A percentile compares a stretch with the other conserved stretches of the same genome.
Conservation (phyloP, 2,329 filamentous ascomycete genomes). For the Penicillium corylophilum region DNA sequence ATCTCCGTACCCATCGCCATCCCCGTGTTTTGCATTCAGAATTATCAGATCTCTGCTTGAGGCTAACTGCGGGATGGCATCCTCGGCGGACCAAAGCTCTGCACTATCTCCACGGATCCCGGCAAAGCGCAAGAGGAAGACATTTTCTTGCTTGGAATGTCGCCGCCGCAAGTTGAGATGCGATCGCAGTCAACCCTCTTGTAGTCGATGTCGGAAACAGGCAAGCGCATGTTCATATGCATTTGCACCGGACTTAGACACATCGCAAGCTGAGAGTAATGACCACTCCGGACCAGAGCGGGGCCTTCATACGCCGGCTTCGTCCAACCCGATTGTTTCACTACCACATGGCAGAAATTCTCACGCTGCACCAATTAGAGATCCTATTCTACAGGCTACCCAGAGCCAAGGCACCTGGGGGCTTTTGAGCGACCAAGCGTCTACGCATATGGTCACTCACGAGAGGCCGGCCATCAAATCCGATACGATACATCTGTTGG, state of each 20-base stretch:
- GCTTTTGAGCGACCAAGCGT: background rate
- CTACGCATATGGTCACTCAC: background rate
- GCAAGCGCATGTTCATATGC: background rate
- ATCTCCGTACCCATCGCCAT: background rate
- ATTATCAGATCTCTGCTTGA: background rate
- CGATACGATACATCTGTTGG: background rate
- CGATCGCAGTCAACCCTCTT: constrained; percentile 19
- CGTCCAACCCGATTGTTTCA: background rate
- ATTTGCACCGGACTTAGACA: background rate
- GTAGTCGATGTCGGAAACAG: constrained; percentile 14
- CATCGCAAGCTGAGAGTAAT: background rate
- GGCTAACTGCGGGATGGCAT: background rate
- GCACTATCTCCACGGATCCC: background rate
- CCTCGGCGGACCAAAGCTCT: background rate
- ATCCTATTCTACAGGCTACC: background rate
- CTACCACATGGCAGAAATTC: background rate
- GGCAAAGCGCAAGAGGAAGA: constrained; percentile 8
- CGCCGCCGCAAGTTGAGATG: constrained; percentile 14
- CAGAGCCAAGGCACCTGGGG: constrained; percentile 8
- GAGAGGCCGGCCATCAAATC: constrained; percentile 14
- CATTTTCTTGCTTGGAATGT: constrained; percentile 9
- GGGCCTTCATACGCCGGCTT: background rate
- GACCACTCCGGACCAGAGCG: too few species aligned
- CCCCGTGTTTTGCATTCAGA: background rate
- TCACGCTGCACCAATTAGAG: background rate